phyloP scores from a whole-genome alignment of 2,329 filamentous ascomycete genomes.

The Fusarium goolgardi region DNA sequence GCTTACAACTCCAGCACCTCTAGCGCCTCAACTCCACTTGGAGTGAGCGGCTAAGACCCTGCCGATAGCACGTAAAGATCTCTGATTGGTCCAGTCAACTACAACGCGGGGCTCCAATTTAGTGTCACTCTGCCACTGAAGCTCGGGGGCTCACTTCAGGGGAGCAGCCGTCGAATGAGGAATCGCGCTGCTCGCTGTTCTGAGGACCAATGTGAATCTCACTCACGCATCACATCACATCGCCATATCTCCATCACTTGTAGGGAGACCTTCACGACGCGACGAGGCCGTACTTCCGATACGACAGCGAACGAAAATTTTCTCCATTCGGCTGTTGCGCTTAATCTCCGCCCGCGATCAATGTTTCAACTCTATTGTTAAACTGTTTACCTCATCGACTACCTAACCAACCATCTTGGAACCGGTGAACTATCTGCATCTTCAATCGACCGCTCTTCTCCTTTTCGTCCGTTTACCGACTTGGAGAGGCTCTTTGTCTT shows the following conservation, averaged over 20 bases:
- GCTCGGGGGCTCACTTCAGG: slow-evolving; percentile 42
- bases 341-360: slow-evolving; percentile 14
- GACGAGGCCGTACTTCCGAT: slow-evolving; percentile 18
- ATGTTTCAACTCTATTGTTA: slow-evolving; percentile 35
- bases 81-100: slow-evolving; percentile 34
- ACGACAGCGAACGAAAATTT: slow-evolving; percentile 17
- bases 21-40: slow-evolving; percentile 37
- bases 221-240: slow-evolving; percentile 41
- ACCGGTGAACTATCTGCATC: slow-evolving; percentile 24
- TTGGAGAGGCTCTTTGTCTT: slow-evolving; percentile 16
- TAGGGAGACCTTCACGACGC: slow-evolving; percentile 35
- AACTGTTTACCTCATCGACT: slow-evolving; percentile 30
- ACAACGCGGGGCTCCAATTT: slow-evolving; percentile 45
- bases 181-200: slow-evolving; percentile 37
- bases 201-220: slow-evolving; percentile 39
- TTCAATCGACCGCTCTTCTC: slow-evolving; percentile 25
- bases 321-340: slow-evolving; percentile 20
- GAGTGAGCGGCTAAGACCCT: slow-evolving; percentile 44
- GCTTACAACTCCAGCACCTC: slow-evolving; percentile 38
- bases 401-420: slow-evolving; percentile 22
- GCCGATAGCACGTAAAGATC: background rate
- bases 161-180: slow-evolving; percentile 46
- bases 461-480: slow-evolving; percentile 18
- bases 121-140: slow-evolving; percentile 43
- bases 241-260: slow-evolving; percentile 20